Evolutionary conservation across 2,329 filamentous ascomycete genomes (phyloP).

Genomic region (Leptosphaerulina australis): DNA sequence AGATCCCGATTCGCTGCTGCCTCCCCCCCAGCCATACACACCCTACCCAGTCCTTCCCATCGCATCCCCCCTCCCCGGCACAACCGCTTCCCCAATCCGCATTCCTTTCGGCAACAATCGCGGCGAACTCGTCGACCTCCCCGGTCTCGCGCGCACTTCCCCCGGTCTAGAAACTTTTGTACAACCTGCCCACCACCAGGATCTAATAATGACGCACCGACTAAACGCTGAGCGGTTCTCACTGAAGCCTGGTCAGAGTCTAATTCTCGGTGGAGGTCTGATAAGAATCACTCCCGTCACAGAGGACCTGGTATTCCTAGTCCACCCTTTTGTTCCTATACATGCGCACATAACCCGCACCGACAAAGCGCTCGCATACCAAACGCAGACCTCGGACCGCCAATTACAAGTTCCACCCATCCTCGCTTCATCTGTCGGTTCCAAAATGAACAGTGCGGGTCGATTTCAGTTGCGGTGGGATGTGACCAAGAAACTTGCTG

Average conservation of each 20-base stretch:
- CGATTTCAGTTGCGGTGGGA: conserved; percentile 77
- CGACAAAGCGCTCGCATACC: conserved; percentile 77
- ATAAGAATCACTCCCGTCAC: conserved; percentile 82
- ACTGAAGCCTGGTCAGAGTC: conserved; percentile 76
- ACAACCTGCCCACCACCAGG: conserved; percentile 65
- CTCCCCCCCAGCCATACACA: conserved; percentile 73
- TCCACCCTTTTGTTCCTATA: conserved; percentile 87
- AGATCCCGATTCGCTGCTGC: conserved; percentile 64
- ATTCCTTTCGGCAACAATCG: conserved; percentile 84
- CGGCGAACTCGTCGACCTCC: conserved; percentile 92
- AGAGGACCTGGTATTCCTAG: conserved; percentile 69
- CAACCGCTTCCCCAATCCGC: conserved; percentile 92
- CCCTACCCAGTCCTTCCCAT: conserved; percentile 84
- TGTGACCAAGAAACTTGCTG: conserved; percentile 79
- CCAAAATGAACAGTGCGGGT: conserved; percentile 64
- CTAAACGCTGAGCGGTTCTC: conserved; percentile 74
- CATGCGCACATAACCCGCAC: conserved; percentile 77
- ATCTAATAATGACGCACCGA: conserved; percentile 79
- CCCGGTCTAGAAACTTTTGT: conserved; percentile 72
- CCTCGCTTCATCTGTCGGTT: conserved; percentile 48
- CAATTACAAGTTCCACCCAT: conserved; percentile 70
- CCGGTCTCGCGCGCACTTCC: conserved; percentile 75
- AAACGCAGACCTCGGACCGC: conserved; percentile 60
- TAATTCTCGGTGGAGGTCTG: conserved; percentile 80
- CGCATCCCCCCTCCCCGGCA: conserved; percentile 86